phyloP scores from a whole-genome alignment of 2,329 filamentous ascomycete species.

The Ophiostoma perfectum region DNA sequence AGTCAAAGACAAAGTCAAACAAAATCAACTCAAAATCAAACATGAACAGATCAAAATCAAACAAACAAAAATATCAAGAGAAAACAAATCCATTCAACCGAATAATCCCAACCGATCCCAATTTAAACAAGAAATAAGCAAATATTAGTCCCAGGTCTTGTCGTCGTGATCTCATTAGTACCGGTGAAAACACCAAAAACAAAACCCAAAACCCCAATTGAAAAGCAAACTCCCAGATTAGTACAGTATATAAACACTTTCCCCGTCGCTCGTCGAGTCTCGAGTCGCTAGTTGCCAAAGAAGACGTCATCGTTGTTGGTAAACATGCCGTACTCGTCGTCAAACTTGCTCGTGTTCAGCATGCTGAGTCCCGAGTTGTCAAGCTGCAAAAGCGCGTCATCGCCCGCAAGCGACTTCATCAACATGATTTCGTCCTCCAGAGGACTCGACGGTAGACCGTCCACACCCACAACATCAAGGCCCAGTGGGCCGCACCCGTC shows the following conservation, averaged over 20 bases:
- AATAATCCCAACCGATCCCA: conserved; percentile 10
- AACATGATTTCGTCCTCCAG: conserved; percentile 44
- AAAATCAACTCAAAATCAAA: neutral
- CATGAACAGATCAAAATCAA: neutral
- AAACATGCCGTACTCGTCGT: conserved; percentile 53
- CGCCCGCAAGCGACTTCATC: conserved; percentile 41
- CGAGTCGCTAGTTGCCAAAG: conserved; percentile 36
- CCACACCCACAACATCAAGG: conserved; percentile 32
- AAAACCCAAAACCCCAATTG: neutral
- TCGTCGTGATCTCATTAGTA: conserved; percentile 23
- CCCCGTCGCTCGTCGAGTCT: neutral
- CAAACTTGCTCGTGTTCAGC: conserved; percentile 50
- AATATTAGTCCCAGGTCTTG: conserved; percentile 14
- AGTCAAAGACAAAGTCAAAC: neutral
- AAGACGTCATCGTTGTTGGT: conserved; percentile 48
- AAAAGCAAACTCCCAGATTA: conserved; percentile 14
- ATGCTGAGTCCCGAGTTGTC: conserved; percentile 43
- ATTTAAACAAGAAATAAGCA: conserved; percentile 1
- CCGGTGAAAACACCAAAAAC: conserved; percentile 1
- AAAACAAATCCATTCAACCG: neutral
- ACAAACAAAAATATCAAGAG: neutral
- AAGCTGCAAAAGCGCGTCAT: conserved; percentile 40
- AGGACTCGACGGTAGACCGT: conserved; percentile 30
- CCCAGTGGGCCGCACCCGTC: conserved; percentile 25
- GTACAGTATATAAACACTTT: conserved; percentile 19